phyloP scores from a whole-genome alignment of 441 rosid genomes.

The Raphanus hybrid region DNA sequence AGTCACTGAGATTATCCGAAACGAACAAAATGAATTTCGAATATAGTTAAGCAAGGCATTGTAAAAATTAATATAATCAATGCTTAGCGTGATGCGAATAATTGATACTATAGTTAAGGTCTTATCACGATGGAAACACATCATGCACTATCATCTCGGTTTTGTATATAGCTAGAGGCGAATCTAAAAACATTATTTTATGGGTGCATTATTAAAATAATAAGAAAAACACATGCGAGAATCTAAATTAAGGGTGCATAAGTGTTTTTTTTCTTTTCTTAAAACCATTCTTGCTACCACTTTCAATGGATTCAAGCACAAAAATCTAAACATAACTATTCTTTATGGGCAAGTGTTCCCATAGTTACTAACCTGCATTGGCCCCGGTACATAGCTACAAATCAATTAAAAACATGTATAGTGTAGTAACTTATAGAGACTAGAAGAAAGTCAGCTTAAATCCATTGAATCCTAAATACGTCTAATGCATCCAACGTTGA shows the following conservation, averaged over 20 bases:
- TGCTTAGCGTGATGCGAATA: background rate
- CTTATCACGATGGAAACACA: background rate
- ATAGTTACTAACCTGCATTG: background rate
- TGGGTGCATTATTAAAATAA: background rate
- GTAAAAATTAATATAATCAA: background rate
- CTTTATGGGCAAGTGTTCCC: background rate
- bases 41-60: background rate
- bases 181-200: background rate
- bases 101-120: background rate
- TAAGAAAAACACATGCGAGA: background rate
- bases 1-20: background rate
- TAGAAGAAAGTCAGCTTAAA: slow-evolving; percentile 23
- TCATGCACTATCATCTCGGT: slow-evolving; percentile 12
- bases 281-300: background rate
- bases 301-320: background rate
- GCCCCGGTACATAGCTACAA: background rate
- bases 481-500: slow-evolving; percentile 27
- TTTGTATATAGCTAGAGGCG: background rate
- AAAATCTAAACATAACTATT: background rate
- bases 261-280: background rate
- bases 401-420: background rate
- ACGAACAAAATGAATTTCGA: background rate
- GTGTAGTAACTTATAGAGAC: background rate
- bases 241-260: background rate
- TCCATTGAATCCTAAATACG: slow-evolving; percentile 24